Evolutionary conservation across 345 rosid species (phyloP), one percentile per base, ranked within the genome.

Genomic region (Citropsis articulata): DNA sequence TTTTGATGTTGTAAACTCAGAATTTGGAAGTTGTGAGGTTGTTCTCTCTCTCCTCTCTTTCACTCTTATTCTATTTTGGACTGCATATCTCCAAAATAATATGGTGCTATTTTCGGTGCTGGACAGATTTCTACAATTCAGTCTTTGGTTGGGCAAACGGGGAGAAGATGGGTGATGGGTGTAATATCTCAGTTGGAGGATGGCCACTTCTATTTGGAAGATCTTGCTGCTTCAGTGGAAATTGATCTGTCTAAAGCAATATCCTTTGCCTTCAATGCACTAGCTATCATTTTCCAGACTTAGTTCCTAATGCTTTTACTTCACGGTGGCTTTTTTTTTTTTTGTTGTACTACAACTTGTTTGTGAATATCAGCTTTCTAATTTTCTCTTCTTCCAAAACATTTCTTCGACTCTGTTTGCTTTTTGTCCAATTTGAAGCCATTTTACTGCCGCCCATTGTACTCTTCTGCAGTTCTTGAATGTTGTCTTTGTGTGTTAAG

Each of bases 81-180:
- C 77, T 45, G 14, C 24, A 65, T 10, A 36, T 69, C 38, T 70
- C 56, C 42, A 45, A 36, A 75, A 62, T n/a, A 68, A 59, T 73
- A 53, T 57, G 72, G 72, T 19, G 31, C 71, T 42, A 33, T 14
- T 72, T 55, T 62, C 68, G 35, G 42, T 74, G 73, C 53, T 79
- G 71, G 30, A 70, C 89, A 96, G 99, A 85, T 96, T 83, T 90
- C 93, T 73, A 81, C 98, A 4, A 90, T 94, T 63, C 98, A 92
- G 84, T 91, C 98, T 81, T 86, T 94, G 56, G 81, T 92, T 30
- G 90, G 93, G 71, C 90, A 86, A 84, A 85, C 84, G 2, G 97
- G 97, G 82, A 89, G 86, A 87, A 91, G 84, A 84, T 96, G 98
- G 98, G 93, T 94, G 57, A 96, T 96, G 98, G 98, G 98, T 14